Conservation (phyloP, 2,329 filamentous ascomycete genomes). For the Aspergillus novoparasiticus region DNA sequence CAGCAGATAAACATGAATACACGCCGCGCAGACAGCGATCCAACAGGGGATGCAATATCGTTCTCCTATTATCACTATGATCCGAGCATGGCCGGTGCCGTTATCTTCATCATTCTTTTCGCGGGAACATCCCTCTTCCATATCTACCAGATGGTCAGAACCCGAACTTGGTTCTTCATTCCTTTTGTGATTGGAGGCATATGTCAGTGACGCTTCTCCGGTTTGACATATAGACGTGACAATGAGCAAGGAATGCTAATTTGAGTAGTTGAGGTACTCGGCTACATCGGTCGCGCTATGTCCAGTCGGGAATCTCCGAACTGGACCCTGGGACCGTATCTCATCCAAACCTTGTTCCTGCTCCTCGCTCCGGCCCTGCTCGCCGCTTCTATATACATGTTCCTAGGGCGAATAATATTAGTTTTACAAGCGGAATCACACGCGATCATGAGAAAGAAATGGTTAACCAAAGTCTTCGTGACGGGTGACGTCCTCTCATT, state of each 20-base stretch:
- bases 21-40: not conserved
- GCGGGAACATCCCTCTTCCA: constrained; percentile 14
- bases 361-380: constrained; percentile 46
- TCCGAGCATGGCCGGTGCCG: not conserved
- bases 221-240: too few relatives aligned
- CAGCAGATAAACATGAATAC: not conserved
- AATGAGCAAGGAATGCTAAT: not conserved
- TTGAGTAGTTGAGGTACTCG: constrained; percentile 48
- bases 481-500: constrained; percentile 37
- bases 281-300: constrained; percentile 29
- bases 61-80: not conserved
- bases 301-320: constrained; percentile 9
- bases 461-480: constrained; percentile 45
- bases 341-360: constrained; percentile 37
- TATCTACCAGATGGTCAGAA: constrained; percentile 17
- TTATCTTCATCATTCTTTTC: not conserved
- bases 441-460: constrained; percentile 33
- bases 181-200: constrained; percentile 45
- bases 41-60: not conserved
- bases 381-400: constrained; percentile 44
- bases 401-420: constrained; percentile 41
- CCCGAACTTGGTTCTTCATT: constrained; percentile 26
- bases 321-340: constrained; percentile 28
- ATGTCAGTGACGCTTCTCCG: constrained; percentile 15
- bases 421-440: constrained; percentile 36